Percentiles rank a stretch among this genome's conserved stretches.
phyloP scores from a whole-genome alignment of 2,329 filamentous ascomycete species.

The Dothistroma pini region DNA sequence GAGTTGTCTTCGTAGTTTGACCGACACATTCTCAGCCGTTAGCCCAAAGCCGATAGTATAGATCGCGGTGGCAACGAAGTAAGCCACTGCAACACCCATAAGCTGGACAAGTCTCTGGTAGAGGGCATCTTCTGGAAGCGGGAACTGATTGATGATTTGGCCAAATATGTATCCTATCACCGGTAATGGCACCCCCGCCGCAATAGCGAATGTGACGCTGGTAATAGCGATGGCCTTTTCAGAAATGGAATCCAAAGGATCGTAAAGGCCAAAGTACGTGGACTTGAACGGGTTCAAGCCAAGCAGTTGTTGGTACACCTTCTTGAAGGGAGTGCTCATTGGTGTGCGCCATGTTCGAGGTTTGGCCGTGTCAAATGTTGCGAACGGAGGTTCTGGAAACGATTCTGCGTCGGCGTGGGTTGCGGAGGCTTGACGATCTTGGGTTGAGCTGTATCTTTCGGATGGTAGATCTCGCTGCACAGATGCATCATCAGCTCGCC shows the following conservation, averaged over 20 bases:
- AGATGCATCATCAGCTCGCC: background rate
- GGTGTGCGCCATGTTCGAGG: constrained; percentile 8
- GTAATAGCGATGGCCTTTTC: constrained; percentile 37
- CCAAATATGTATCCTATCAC: constrained; percentile 46
- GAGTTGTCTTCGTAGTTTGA: constrained; percentile 45
- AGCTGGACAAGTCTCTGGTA: constrained; percentile 41
- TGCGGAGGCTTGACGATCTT: constrained; percentile 1
- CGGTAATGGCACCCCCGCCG: constrained; percentile 41
- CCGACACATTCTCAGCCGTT: constrained; percentile 48
- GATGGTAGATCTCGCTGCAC: background rate
- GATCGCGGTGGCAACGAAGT: constrained; percentile 49
- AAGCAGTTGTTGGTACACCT: constrained; percentile 35
- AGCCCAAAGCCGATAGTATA: constrained; percentile 51
- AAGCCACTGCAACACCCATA: constrained; percentile 44
- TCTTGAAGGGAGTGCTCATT: constrained; percentile 7
- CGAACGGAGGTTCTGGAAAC: background rate
- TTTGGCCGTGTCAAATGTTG: constrained; percentile 4
- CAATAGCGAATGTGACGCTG: constrained; percentile 38
- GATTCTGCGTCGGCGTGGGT: constrained; percentile 3
- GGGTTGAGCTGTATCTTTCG: background rate
- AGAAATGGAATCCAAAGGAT: constrained; percentile 41
- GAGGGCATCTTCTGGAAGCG: constrained; percentile 45
- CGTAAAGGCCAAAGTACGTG: constrained; percentile 50
- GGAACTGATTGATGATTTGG: constrained; percentile 50
- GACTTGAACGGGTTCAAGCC: constrained; percentile 45